Base-by-base conservation (phyloP, 306 rosid genomes). In the Casuarina glauca region DNA sequence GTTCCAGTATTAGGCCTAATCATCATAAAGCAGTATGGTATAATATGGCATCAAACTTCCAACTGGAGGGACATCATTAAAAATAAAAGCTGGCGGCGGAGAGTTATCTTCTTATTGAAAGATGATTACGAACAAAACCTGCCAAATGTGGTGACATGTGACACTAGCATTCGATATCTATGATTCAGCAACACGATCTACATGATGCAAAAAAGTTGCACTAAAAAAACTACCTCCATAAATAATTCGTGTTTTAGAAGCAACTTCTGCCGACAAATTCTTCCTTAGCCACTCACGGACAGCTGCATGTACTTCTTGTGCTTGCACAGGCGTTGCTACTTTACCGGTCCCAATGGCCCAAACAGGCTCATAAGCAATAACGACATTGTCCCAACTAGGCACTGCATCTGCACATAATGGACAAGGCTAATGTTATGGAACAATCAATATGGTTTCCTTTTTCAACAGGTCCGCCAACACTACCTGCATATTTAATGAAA, bases 311-410 rank as follows among this genome's bases (percentile, higher is more conserved):
- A 96, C 99, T 89, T 96, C 99, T 84, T 96, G 99, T 80, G 99
- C 99, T 87, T 96, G 99, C 82, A 88, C 81, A 13, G 99, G 99
- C 4, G 94, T 76, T 51, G 99, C 99, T 75, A 96, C 99, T 85
- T 96, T 96, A 54, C 99, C 99, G 6, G 99, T 96, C 77, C 99
- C 99, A 84, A 96, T 96, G 78, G 99, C 99, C 99, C 99, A 96
- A 38, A 96, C 98, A 62, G 99, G 99, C 88, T 96, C 99, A 81
- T 96, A 96, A 9, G 99, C 99, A 77, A 96, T 87, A 72, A 96
- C 99, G 58, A 93, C 76, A 76, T 89, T 85, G 67, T 93, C 99
- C 99, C 99, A 96, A 84, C 96, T 87, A 51, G 96, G 94, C 77
- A 96, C 92, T 4, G 93, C 89, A 80, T 96, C 99, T 96, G 94